These are phyloP conservation scores for Amesomyces nigricolor DNA, from an alignment of 2,329 filamentous ascomycete species.

Conservation along the genomic window DNA sequence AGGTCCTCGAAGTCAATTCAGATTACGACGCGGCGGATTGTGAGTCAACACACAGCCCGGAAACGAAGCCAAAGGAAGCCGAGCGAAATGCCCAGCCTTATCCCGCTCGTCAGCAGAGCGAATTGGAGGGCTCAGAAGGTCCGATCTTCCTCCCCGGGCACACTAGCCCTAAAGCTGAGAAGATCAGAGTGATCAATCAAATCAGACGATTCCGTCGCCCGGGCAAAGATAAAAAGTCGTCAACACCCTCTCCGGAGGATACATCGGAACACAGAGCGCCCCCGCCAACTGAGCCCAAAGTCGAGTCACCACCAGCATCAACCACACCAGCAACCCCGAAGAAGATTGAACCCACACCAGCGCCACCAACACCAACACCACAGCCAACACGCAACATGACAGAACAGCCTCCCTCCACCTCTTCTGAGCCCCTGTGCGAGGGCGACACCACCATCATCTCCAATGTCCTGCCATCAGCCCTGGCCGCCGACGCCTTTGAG, in stretches of 20 bases:
- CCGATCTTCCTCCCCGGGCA: constrained; percentile 13
- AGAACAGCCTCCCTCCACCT: constrained; percentile 14
- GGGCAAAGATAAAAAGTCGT: constrained; percentile 5
- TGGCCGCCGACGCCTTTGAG: constrained; percentile 60
- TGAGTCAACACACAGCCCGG: constrained; percentile 16
- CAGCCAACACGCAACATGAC: constrained; percentile 9
- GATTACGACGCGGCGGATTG: constrained; percentile 12
- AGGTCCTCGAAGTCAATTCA: constrained; percentile 16
- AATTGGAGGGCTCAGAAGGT: constrained; percentile 20
- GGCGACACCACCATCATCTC: constrained; percentile 73
- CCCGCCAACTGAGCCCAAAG: neutral
- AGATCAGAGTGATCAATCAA: constrained; percentile 13
- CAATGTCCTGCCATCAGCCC: constrained; percentile 56
- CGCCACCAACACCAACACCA: neutral
- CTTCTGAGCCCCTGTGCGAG: constrained; percentile 60
- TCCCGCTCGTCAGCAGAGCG: constrained; percentile 9
- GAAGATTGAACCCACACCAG: neutral
- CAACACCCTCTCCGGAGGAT: neutral
- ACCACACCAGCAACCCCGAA: neutral
- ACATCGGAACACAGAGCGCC: neutral
- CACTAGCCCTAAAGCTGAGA: constrained; percentile 17
- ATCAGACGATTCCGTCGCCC: constrained; percentile 1
- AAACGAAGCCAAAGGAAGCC: constrained; percentile 15
- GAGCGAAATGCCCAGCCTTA: constrained; percentile 1
- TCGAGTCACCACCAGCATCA: neutral